phyloP scores from a whole-genome alignment of 2,329 filamentous ascomycete species.

The Cryphonectria naterciae region DNA sequence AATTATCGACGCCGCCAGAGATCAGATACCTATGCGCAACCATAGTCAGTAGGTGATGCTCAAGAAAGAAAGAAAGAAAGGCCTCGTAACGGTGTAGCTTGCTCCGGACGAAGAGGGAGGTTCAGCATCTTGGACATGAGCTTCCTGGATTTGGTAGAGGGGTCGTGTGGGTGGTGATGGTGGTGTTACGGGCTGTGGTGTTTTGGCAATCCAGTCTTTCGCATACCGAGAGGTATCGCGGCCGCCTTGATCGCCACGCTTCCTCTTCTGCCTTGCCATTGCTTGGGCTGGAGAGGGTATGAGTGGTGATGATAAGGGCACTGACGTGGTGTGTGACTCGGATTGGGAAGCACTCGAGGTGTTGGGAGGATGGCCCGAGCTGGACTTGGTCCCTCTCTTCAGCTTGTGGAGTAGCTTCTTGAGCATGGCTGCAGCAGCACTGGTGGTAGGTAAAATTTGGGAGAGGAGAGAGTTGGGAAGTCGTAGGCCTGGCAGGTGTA shows the following conservation, averaged over 20 bases:
- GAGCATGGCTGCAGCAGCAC: conserved; percentile 12
- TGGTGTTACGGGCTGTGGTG: not conserved
- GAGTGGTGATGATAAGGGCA: not conserved
- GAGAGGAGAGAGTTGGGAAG: not conserved
- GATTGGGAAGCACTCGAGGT: not conserved
- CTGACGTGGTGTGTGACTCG: not conserved
- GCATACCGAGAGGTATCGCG: conserved; percentile 24
- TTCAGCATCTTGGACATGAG: not conserved
- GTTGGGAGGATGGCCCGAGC: not conserved
- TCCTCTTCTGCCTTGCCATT: conserved; percentile 19
- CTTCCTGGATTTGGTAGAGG: not conserved
- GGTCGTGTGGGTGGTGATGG: not conserved
- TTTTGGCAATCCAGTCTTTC: conserved; percentile 24
- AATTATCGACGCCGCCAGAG: conserved; percentile 18
- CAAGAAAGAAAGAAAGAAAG: not conserved
- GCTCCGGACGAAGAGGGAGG: not conserved
- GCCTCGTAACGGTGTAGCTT: not conserved
- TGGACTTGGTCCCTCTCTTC: not conserved
- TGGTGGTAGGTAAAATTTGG: not conserved
- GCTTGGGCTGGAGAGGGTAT: not conserved
- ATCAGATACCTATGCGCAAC: conserved; percentile 21
- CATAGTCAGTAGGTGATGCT: not conserved
- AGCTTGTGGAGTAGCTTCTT: conserved; percentile 17
- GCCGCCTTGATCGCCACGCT: conserved; percentile 19
- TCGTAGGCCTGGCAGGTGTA: not conserved